phyloP scores from a whole-genome alignment of 1,284 basidiomycete species.

The Ustilago nuda region DNA sequence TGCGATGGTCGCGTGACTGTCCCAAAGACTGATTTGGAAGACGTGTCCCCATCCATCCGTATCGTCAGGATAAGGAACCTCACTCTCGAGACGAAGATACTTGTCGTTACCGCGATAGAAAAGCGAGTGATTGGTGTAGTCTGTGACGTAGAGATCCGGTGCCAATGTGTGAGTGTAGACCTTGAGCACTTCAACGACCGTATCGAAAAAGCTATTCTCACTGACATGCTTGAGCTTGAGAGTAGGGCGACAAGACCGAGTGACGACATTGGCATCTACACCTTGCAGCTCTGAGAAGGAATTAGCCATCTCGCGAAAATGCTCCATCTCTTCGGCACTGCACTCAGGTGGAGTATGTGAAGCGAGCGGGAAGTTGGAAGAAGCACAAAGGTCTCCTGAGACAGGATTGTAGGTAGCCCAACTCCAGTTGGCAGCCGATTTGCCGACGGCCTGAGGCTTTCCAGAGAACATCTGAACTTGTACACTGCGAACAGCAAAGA shows the following conservation, averaged over 20 bases:
- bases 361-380: slow-evolving; percentile 34
- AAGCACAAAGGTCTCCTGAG: slow-evolving; percentile 41
- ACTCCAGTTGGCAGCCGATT: slow-evolving; percentile 27
- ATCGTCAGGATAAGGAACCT: slow-evolving; percentile 39
- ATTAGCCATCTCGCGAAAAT: slow-evolving; percentile 45
- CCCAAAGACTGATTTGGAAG: slow-evolving; percentile 60
- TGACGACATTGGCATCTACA: slow-evolving; percentile 32
- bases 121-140: slow-evolving; percentile 55
- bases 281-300: slow-evolving; percentile 41
- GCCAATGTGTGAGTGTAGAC: slow-evolving; percentile 50
- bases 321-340: slow-evolving; percentile 46
- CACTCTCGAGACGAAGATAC: slow-evolving; percentile 26
- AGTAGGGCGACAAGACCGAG: slow-evolving; percentile 28
- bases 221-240: slow-evolving; percentile 37
- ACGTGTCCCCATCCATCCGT: slow-evolving; percentile 52
- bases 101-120: slow-evolving; percentile 56
- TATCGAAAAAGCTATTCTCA: slow-evolving; percentile 55
- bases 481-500: slow-evolving; percentile 39
- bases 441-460: slow-evolving; percentile 47
- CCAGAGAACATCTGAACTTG: slow-evolving; percentile 45
- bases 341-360: slow-evolving; percentile 34
- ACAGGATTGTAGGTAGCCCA: slow-evolving; percentile 50
- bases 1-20: slow-evolving; percentile 51
- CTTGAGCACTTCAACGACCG: slow-evolving; percentile 57
- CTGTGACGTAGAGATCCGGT: slow-evolving; percentile 62